Evolutionary conservation across 768 basidiomycete species (phyloP).

Genomic region (Bullera alba): DNA sequence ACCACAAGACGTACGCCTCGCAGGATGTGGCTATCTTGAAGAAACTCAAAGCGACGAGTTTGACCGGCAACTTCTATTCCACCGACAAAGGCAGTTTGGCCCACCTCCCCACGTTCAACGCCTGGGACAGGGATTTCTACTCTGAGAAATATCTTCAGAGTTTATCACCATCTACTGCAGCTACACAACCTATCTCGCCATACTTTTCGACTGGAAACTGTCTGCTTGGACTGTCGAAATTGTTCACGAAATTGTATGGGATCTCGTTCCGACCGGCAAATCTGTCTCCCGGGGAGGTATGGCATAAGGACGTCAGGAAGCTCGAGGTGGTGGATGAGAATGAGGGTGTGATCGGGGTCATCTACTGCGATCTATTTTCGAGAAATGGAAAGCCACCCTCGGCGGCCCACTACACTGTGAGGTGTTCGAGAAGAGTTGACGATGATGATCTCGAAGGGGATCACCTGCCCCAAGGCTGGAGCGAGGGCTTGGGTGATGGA

Average conservation of each 20-base stretch:
- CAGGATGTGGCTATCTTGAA: conserved; percentile 61
- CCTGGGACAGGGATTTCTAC: conserved; percentile 98
- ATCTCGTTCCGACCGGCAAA: conserved; percentile 64
- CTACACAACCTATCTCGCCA: conserved; percentile 57
- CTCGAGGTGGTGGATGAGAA: conserved; percentile 87
- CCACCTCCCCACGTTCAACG: conserved; percentile 58
- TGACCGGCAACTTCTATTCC: conserved; percentile 43
- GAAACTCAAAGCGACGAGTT: conserved; percentile 63
- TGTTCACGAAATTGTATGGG: conserved; percentile 83
- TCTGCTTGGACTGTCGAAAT: conserved; percentile 80
- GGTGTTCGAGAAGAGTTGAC: conserved; percentile 85
- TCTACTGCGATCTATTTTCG: conserved; percentile 87
- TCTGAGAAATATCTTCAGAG: conserved; percentile 48
- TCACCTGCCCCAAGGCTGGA: conserved; percentile 41
- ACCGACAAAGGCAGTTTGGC: neutral
- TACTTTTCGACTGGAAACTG: conserved; percentile 74
- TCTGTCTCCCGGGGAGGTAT: conserved; percentile 69
- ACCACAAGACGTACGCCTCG: conserved; percentile 70
- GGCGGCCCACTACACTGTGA: conserved; percentile 95
- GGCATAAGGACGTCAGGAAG: conserved; percentile 83
- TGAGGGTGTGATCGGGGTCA: conserved; percentile 80
- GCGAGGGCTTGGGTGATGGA: conserved; percentile 22
- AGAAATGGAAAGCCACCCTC: conserved; percentile 78
- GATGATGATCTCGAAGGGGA: conserved; percentile 77
- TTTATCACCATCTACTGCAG: conserved; percentile 46